A percentile compares a stretch with the other conserved stretches of the same genome.
These are phyloP conservation scores for Ganoderma resinaceum DNA, from an alignment of 1,284 basidiomycete species.

Conservation along the genomic window DNA sequence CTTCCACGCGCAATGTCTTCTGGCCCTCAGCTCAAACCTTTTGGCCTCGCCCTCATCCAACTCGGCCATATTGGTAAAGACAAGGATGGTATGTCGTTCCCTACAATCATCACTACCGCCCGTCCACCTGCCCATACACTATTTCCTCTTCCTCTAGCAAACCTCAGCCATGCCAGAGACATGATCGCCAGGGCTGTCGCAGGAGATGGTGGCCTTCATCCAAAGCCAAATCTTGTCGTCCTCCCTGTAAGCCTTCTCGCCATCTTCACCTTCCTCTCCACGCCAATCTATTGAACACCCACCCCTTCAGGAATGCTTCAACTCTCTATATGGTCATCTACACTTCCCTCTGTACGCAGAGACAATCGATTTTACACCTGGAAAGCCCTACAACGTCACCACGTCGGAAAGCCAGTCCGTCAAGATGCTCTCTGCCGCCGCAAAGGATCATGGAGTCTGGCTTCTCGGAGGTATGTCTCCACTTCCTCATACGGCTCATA, in stretches of 20 bases:
- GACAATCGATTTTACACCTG: slow-evolving; percentile 68
- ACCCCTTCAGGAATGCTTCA: slow-evolving; percentile 90
- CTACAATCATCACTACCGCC: background rate
- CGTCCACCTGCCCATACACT: background rate
- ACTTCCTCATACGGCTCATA: background rate
- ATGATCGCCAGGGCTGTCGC: slow-evolving; percentile 79
- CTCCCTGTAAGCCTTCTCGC: slow-evolving; percentile 71
- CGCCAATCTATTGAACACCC: background rate
- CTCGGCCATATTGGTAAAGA: slow-evolving; percentile 73
- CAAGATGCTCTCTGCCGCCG: slow-evolving; percentile 82
- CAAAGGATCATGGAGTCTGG: slow-evolving; percentile 86
- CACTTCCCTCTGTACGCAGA: slow-evolving; percentile 90
- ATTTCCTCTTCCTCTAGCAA: slow-evolving; percentile 44
- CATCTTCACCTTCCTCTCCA: background rate
- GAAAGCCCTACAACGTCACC: slow-evolving; percentile 61
- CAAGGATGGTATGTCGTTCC: slow-evolving; percentile 55
- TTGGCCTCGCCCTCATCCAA: slow-evolving; percentile 88
- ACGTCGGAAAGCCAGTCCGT: slow-evolving; percentile 80
- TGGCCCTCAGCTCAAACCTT: slow-evolving; percentile 66
- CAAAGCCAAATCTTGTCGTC: slow-evolving; percentile 84
- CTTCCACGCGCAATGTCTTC: slow-evolving; percentile 35
- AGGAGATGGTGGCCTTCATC: slow-evolving; percentile 44
- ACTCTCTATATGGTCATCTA: slow-evolving; percentile 92
- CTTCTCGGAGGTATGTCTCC: slow-evolving; percentile 82
- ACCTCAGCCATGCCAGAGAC: slow-evolving; percentile 81